Conservation (phyloP, 176 grass and related monocot species). For the Oryza coarctata region DNA sequence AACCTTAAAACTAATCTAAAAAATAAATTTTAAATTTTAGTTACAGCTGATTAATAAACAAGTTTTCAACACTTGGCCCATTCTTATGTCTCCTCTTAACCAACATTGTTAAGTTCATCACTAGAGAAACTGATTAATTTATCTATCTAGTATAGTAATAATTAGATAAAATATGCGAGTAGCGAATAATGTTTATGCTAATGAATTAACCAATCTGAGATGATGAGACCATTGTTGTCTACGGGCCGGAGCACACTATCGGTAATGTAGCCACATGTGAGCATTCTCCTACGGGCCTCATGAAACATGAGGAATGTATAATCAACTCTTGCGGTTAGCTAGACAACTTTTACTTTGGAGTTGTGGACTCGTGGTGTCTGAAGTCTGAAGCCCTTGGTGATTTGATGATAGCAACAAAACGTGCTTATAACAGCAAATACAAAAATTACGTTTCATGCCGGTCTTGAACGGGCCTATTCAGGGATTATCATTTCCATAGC, state of each 20-base stretch:
- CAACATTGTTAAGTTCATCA: no score
- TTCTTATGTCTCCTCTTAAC: no score
- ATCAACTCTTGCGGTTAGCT: no score
- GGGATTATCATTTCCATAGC: neutral
- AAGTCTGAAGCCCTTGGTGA: neutral
- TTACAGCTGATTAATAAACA: no score
- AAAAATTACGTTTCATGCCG: neutral
- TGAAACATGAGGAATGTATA: no score
- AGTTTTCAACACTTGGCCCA: no score
- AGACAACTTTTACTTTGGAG: no score
- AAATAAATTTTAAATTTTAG: no score
- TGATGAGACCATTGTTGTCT: neutral
- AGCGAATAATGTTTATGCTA: neutral
- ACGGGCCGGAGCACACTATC: neutral
- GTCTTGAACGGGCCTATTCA: neutral
- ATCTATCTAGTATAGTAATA: neutral
- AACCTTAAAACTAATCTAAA: no score
- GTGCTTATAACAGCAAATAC: neutral
- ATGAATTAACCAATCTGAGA: neutral
- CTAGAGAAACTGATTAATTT: neutral
- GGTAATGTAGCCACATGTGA: neutral
- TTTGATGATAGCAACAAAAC: neutral
- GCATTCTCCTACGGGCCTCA: no score
- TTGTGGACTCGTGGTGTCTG: no score
- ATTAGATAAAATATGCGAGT: neutral